Base-by-base conservation (phyloP, 148 eudicot genomes). In the Chenopodium suecicum region DNA sequence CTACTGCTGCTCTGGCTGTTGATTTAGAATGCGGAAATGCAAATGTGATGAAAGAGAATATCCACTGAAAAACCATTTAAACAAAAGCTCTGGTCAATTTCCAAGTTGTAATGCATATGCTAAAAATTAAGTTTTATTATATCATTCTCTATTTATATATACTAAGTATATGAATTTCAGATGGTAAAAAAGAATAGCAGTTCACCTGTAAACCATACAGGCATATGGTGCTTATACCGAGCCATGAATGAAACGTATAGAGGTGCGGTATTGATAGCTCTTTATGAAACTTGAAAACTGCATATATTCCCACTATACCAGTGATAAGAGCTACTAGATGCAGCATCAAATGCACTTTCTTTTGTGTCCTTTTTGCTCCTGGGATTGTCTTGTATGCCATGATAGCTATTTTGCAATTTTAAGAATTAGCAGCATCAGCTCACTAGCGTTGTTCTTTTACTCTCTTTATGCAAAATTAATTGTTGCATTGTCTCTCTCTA, bases 171-270 rank as follows among this genome's bases (percentile, higher is more conserved):
- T 25, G 29, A 22, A 12, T 67, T 67, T 67, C 70, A 29, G 13
- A 5, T 72, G 31, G 25, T 77, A 1, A 11, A 37, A 70, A 7
- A 17, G 50, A 4, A 41, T 1, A 20, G 22, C 14, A 77, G 46
- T 25, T 73, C 82, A 89, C 93, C 90, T 91, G 93, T 72, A 91
- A 32, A 27, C 80, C 87, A 68, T 86, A 89, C 25, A 91, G 70
- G 85, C 77, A 76, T 77, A 91, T 83, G 54, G 92, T 84, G 72
- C 84, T 78, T 41, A 91, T 78, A 73, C 94, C 92, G 22, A 91
- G 70, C 94, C 94, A 91, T 12, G 90, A 88, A 73, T 91, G 94
- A 58, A 91, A 80, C n/a, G 89, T 75, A 71, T 88, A 89, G 79
- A 91, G 60, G 52, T 89, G 44, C 73, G 80, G 54, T 54, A 84